Evolutionary conservation across 208 protist species (phyloP).

Genomic region (Entamoeba histolytica): DNA sequence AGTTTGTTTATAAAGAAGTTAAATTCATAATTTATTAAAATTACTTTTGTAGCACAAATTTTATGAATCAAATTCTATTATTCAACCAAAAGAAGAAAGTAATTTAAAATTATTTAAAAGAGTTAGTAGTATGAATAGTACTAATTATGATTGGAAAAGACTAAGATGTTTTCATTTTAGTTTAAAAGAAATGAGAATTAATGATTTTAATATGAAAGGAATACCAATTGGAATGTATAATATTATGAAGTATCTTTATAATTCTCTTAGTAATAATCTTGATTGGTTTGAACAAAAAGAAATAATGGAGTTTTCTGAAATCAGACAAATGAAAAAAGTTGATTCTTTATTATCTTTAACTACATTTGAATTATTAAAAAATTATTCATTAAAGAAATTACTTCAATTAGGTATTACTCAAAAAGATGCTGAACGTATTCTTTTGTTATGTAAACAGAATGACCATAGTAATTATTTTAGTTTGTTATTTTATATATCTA

Average conservation of each 20-base stretch:
- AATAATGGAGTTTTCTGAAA: not conserved
- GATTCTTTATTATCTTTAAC: not conserved
- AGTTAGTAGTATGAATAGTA: too few species aligned
- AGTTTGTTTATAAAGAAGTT: too few species aligned
- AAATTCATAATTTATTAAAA: too few species aligned
- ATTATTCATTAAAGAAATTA: not conserved
- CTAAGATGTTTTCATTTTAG: too few species aligned
- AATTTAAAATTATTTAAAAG: too few species aligned
- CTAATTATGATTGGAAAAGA: too few species aligned
- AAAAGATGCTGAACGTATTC: not conserved
- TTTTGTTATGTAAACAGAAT: not conserved
- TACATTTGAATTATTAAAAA: not conserved
- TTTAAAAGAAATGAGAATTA: not conserved
- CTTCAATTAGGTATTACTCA: not conserved
- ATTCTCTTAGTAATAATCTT: not conserved
- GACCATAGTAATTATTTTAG: not conserved
- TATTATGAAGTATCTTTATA: not conserved
- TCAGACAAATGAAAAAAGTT: not conserved
- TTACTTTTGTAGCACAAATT: too few species aligned
- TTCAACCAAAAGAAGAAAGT: too few species aligned
- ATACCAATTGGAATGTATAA: not conserved
- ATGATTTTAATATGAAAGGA: not conserved
- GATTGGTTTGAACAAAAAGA: not conserved
- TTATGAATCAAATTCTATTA: too few species aligned
- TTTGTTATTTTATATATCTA: not conserved